phyloP scores from a whole-genome alignment of 1,139 yeast genomes.

The Cylindricascospora bacillispora region DNA sequence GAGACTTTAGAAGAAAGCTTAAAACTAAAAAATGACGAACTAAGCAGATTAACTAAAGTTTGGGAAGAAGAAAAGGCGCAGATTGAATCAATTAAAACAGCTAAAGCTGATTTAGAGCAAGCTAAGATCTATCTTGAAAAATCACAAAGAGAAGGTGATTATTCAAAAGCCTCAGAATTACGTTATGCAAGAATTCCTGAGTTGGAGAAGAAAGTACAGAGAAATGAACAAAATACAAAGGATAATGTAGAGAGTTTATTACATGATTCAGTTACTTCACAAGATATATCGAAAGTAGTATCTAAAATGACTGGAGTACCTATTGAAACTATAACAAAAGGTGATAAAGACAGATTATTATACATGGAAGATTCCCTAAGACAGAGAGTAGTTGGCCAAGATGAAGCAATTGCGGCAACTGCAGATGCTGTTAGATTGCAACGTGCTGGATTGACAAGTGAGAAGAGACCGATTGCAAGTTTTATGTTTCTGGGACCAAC shows the following conservation, averaged over 20 bases:
- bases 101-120: constrained; percentile 72
- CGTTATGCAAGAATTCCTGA: constrained; percentile 81
- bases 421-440: constrained; percentile 92
- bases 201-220: constrained; percentile 50
- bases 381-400: constrained; percentile 84
- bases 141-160: constrained; percentile 73
- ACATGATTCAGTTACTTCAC: constrained; percentile 89
- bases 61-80: constrained; percentile 78
- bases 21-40: constrained; percentile 47
- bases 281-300: constrained; percentile 84
- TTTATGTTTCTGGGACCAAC: constrained; percentile 96
- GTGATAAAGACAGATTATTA: constrained; percentile 81
- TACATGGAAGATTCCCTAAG: constrained; percentile 75
- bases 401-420: constrained; percentile 80
- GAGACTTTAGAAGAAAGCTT: constrained; percentile 52
- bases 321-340: constrained; percentile 78
- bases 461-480: constrained; percentile 88
- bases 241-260: constrained; percentile 32
- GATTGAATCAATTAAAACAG: constrained; percentile 62
- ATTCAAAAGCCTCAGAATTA: constrained; percentile 77
- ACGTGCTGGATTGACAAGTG: constrained; percentile 91
- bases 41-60: constrained; percentile 54
- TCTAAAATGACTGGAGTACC: constrained; percentile 96
- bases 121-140: constrained; percentile 75
- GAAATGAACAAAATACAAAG: constrained; percentile 32